Percentiles rank a stretch among this genome's conserved stretches.
phyloP scores from a whole-genome alignment of 805 yeast genomes.

The Ogataea siamensis region DNA sequence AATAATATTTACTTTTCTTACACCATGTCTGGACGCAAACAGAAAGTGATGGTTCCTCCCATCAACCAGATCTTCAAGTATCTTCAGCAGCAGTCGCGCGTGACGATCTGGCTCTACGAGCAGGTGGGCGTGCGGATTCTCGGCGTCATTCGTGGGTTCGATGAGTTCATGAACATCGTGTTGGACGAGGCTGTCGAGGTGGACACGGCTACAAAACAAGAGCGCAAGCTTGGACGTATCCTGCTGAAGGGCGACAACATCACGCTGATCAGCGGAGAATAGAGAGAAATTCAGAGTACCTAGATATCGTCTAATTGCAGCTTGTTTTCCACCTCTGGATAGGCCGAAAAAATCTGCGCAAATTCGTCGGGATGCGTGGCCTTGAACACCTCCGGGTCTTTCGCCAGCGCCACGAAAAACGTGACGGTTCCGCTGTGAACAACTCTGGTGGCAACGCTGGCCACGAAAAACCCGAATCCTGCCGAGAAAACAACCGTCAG shows the following conservation, averaged over 20 bases:
- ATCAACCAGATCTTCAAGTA: conserved; percentile 86
- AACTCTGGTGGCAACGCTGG: conserved; percentile 65
- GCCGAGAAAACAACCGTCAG: conserved; percentile 34
- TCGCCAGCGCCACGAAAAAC: conserved; percentile 78
- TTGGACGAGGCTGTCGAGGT: conserved; percentile 66
- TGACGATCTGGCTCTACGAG: conserved; percentile 87
- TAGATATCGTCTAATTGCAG: conserved; percentile 3
- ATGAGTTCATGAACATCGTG: conserved; percentile 90
- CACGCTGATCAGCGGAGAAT: conserved; percentile 54
- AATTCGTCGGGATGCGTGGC: conserved; percentile 61
- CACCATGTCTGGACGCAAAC: conserved; percentile 41
- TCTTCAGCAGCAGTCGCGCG: conserved; percentile 76
- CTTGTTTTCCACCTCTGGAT: conserved; percentile 25
- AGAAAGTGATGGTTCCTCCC: conserved; percentile 74
- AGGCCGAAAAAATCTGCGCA: conserved; percentile 26
- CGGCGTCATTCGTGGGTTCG: conserved; percentile 89
- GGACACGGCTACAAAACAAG: conserved; percentile 39
- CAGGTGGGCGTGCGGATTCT: conserved; percentile 74
- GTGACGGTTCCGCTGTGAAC: conserved; percentile 79
- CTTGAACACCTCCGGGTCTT: conserved; percentile 80
- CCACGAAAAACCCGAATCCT: conserved; percentile 68
- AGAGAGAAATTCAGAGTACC: conserved; percentile 2
- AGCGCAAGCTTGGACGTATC: conserved; percentile 65
- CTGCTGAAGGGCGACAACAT: conserved; percentile 93
- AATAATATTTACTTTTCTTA: neutral